Conservation (phyloP, 208 protist species). For the Trypanosoma melophagium region DNA sequence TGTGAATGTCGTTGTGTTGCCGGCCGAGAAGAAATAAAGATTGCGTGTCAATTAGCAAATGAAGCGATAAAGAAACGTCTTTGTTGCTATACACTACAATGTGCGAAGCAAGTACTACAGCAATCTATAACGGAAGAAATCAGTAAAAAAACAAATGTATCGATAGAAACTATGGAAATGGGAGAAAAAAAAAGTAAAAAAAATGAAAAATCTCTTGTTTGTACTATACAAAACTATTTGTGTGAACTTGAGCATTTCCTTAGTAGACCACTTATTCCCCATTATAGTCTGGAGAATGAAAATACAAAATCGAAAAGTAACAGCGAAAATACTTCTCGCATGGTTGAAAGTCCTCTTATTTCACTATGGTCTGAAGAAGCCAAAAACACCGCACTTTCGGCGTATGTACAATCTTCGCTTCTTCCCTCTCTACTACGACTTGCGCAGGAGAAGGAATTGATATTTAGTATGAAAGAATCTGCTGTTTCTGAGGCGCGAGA, state of each 20-base stretch:
- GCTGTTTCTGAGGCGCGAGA: conserved; percentile 5
- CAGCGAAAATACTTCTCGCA: neutral
- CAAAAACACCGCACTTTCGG: conserved; percentile 11
- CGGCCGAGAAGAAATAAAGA: conserved; percentile 6
- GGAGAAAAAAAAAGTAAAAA: neutral
- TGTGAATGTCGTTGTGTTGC: conserved; percentile 9
- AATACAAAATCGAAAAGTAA: neutral
- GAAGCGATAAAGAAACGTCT: conserved; percentile 22
- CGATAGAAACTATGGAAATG: neutral
- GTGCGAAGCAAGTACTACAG: conserved; percentile 3
- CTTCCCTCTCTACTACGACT: conserved; percentile 10
- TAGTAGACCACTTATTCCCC: conserved; percentile 9
- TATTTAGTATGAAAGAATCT: neutral
- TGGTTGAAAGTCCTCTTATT: conserved; percentile 24
- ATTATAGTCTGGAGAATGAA: conserved; percentile 5
- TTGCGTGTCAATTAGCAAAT: conserved; percentile 3
- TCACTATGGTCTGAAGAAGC: conserved; percentile 4
- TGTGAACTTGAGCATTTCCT: neutral
- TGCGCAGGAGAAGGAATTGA: conserved; percentile 5
- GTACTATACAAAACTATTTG: neutral
- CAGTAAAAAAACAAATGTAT: neutral
- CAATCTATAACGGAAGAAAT: neutral
- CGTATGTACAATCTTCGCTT: conserved; percentile 14
- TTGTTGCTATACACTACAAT: conserved; percentile 1
- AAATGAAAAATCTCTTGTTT: neutral